A percentile compares a stretch with the other conserved stretches of the same genome.
These are phyloP conservation scores for Medicago lupulina DNA, from an alignment of 306 rosid genomes.

Conservation along the genomic window DNA sequence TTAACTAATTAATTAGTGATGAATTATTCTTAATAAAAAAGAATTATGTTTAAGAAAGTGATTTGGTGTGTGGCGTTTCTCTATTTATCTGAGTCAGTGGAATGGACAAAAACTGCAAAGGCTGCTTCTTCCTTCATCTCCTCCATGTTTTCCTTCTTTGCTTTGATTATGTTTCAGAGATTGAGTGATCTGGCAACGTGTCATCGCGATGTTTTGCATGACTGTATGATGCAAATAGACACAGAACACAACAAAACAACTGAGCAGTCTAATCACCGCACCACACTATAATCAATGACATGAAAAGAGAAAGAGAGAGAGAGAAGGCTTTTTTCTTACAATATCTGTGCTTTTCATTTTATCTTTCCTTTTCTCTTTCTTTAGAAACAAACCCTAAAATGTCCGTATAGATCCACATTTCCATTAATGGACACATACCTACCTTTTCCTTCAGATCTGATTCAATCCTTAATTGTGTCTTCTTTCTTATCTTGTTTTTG, in stretches of 20 bases:
- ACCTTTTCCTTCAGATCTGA: constrained; percentile 51
- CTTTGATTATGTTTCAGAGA: too few species aligned
- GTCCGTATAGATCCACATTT: not conserved
- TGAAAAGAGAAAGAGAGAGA: not conserved
- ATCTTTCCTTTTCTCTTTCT: not conserved
- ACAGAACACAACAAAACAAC: not conserved
- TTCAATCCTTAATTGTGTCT: constrained; percentile 8
- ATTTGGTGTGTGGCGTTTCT: not conserved
- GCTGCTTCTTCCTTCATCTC: not conserved
- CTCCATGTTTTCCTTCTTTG: not conserved
- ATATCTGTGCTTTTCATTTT: not conserved
- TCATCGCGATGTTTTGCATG: not conserved
- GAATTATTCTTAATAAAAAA: too few species aligned
- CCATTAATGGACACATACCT: not conserved
- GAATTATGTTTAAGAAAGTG: not conserved
- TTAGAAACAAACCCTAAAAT: not conserved
- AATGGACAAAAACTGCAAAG: not conserved
- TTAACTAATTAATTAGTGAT: too few species aligned
- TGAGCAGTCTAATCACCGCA: not conserved
- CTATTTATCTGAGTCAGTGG: not conserved
- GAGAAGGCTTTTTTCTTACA: not conserved
- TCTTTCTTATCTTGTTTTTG: constrained; percentile 7
- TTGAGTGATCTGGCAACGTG: not conserved
- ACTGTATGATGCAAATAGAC: not conserved
- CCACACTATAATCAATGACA: not conserved